A percentile compares a stretch with the other conserved stretches of the same genome.
phyloP scores from a whole-genome alignment of 192 early-diverging fungal species.

The Dissophora ornata region DNA sequence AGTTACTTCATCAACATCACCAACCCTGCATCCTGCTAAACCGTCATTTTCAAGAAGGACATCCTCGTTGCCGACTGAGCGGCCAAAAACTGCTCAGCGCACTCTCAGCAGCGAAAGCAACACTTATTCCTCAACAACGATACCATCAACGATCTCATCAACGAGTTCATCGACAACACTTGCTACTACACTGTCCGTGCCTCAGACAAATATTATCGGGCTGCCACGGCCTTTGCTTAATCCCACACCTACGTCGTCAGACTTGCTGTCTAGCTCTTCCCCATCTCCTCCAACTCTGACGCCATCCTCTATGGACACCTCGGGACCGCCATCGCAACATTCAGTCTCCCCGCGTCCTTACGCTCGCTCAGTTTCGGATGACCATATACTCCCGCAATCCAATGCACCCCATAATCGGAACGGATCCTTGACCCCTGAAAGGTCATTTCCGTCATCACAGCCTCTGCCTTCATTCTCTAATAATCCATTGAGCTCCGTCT shows the following conservation, averaged over 20 bases:
- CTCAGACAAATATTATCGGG: conserved; percentile 31
- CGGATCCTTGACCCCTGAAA: background rate
- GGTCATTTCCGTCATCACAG: background rate
- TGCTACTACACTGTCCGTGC: conserved; percentile 8
- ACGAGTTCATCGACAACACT: background rate
- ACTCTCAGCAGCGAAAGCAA: conserved; percentile 23
- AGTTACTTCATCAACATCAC: conserved; percentile 14
- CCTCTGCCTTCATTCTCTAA: background rate
- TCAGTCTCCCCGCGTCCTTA: background rate
- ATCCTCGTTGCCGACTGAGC: conserved; percentile 25
- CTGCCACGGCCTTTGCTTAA: conserved; percentile 25
- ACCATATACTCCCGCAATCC: background rate
- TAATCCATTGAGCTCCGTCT: background rate
- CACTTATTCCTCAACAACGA: background rate
- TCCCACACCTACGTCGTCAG: background rate
- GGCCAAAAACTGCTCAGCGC: conserved; percentile 12
- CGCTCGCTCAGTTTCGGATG: background rate
- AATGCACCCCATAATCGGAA: background rate
- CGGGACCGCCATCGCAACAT: background rate
- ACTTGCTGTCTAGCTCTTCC: conserved; percentile 13
- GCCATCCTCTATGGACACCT: background rate
- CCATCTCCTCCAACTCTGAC: background rate
- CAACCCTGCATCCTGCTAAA: conserved; percentile 5
- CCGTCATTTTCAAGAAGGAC: conserved; percentile 20
- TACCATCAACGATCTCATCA: background rate